Base-by-base conservation (phyloP, 306 rosid species). In the Neltuma alba region DNA sequence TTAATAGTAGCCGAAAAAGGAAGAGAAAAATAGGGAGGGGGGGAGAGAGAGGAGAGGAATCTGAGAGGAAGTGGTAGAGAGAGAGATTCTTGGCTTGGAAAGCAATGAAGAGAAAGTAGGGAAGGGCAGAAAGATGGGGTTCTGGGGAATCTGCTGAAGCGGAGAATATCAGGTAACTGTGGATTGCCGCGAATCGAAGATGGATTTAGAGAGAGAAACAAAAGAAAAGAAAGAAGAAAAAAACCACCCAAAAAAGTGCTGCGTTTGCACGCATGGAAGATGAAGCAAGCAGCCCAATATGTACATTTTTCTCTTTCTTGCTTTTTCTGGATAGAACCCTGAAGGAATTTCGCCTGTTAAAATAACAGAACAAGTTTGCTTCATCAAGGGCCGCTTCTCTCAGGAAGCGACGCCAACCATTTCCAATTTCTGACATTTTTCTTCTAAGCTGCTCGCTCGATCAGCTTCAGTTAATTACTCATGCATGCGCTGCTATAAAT, bases 21-120 rank as follows among this genome's bases (percentile, higher is more conserved):
- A 68, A 55, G 54, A 89, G 76, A 76, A 74, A 79, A 37, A 67
- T 67, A 72, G 64, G 31, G 69, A 27, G 54, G 31, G 69, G n/a
- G 54, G 73, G 37, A 40, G 68, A 58, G 50, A 44, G 50, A 5
- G 67, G 76, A 82, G 85, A 81, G 83, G 96, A 94, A 94, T 92
- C 94, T 76, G 9, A 63, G 85, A 68, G 87, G 82, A 82, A 83
- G 87, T 37, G 84, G 74, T 78, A 74, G 63, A 75, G 69, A 47
- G 76, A 84, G 83, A 89, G 89, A 96, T 93, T 93, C 99, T 91
- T 93, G 89, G 93, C 98, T 96, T 96, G 88, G 88, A 87, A 90
- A 89, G 89, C 92, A 85, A 88, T 85, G 94, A 82, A 88, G 87
- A 84, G 88, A 77, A 90, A 88, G 84, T 36, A 75, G 76, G 38